Evolutionary conservation across 2,329 filamentous ascomycete genomes (phyloP).

Genomic region (Aspergillus sp.): DNA sequence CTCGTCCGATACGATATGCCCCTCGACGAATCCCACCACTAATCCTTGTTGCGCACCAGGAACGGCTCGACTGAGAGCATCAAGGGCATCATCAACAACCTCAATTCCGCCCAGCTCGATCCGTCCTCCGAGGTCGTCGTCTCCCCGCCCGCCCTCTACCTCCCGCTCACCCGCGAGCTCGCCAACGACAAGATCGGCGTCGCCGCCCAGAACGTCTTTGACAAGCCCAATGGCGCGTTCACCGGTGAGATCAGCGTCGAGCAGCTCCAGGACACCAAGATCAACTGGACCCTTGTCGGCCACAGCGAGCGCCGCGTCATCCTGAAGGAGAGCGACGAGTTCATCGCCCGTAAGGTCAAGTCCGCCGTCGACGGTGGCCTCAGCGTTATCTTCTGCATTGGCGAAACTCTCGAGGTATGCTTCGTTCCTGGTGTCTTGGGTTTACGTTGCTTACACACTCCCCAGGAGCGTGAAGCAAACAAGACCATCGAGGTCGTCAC

Average conservation of each 20-base stretch:
- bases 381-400: conserved; percentile 91
- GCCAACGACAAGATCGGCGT: conserved; percentile 70
- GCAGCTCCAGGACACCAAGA: conserved; percentile 80
- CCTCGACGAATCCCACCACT: conserved; percentile 1
- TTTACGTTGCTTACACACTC: conserved; percentile 10
- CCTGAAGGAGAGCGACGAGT: conserved; percentile 73
- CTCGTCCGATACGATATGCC: conserved; percentile 6
- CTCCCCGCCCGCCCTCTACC: conserved; percentile 82
- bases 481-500: conserved; percentile 69
- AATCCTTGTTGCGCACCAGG: conserved; percentile 48
- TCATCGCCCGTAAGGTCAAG: conserved; percentile 91
- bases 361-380: conserved; percentile 77
- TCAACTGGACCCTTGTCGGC: conserved; percentile 84
- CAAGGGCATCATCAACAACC: conserved; percentile 78
- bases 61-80: conserved; percentile 87
- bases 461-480: conserved; percentile 65
- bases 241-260: conserved; percentile 91
- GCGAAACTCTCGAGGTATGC: conserved; percentile 71
- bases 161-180: conserved; percentile 72
- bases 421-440: conserved; percentile 11
- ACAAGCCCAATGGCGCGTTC: conserved; percentile 94
- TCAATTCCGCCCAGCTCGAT: conserved; percentile 71
- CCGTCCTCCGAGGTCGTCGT: conserved; percentile 73
- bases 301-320: conserved; percentile 93
- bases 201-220: conserved; percentile 91